phyloP scores from a whole-genome alignment of 441 rosid genomes.

The Gossypium davidsonii region DNA sequence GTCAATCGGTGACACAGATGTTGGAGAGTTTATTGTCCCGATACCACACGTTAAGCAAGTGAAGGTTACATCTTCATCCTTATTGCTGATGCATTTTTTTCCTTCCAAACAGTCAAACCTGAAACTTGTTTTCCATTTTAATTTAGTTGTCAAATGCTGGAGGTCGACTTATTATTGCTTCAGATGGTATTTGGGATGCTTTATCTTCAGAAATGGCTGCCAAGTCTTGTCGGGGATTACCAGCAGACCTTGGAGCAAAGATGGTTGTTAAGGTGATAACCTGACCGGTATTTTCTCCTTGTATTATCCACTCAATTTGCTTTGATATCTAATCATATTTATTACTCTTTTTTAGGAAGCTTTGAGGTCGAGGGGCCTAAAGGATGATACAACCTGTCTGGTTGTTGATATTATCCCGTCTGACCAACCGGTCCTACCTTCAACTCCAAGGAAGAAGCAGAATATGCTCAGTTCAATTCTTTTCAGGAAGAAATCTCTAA shows the following conservation, averaged over 20 bases:
- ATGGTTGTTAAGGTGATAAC: slow-evolving; percentile 79
- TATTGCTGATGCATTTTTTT: neutral
- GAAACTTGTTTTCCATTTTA: slow-evolving; percentile 7
- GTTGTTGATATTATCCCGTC: slow-evolving; percentile 96
- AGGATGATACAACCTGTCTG: slow-evolving; percentile 97
- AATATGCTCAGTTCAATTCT: slow-evolving; percentile 56
- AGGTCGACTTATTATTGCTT: slow-evolving; percentile 90
- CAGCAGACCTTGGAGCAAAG: slow-evolving; percentile 95
- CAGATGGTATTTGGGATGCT: slow-evolving; percentile 98
- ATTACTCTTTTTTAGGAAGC: slow-evolving; percentile 56
- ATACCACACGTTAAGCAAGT: slow-evolving; percentile 97
- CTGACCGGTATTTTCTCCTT: neutral
- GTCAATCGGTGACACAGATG: slow-evolving; percentile 94
- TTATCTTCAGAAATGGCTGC: slow-evolving; percentile 87
- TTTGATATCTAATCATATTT: slow-evolving; percentile 14
- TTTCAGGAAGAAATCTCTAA: slow-evolving; percentile 53
- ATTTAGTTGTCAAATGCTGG: slow-evolving; percentile 78
- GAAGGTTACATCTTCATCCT: slow-evolving; percentile 42
- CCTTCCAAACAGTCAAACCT: neutral
- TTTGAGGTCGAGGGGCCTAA: slow-evolving; percentile 88
- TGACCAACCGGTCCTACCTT: slow-evolving; percentile 60
- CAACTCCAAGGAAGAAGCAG: slow-evolving; percentile 62
- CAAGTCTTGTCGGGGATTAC: slow-evolving; percentile 81
- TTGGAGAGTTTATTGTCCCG: slow-evolving; percentile 92
- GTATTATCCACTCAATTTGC: neutral